A percentile compares a stretch with the other conserved stretches of the same genome.
phyloP scores from a whole-genome alignment of 192 early-diverging fungal genomes.

The Umbelopsis sp. region DNA sequence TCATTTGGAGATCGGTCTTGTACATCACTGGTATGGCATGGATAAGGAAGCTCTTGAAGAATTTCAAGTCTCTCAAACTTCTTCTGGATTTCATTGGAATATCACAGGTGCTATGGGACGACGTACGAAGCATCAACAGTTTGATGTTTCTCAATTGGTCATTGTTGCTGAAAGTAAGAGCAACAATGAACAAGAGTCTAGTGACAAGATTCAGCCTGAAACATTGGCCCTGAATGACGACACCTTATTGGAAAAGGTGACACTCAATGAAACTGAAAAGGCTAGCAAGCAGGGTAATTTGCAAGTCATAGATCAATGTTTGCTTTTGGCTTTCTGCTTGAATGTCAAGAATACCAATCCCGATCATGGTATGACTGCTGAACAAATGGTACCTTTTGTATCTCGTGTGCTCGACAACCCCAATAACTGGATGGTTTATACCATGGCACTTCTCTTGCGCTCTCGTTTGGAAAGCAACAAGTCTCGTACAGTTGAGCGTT shows the following conservation, averaged over 20 bases:
- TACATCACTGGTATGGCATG: slow-evolving; percentile 76
- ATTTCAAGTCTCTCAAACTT: slow-evolving; percentile 75
- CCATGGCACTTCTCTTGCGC: slow-evolving; percentile 90
- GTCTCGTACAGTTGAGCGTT: slow-evolving; percentile 87
- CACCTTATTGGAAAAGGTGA: slow-evolving; percentile 82
- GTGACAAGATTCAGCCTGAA: slow-evolving; percentile 54
- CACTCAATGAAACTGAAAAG: slow-evolving; percentile 54
- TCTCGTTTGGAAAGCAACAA: slow-evolving; percentile 87
- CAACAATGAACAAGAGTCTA: slow-evolving; percentile 28
- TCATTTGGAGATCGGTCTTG: slow-evolving; percentile 79
- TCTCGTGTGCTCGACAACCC: slow-evolving; percentile 87
- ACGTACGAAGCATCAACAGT: slow-evolving; percentile 91
- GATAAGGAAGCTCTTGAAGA: slow-evolving; percentile 63
- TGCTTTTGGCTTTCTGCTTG: slow-evolving; percentile 86
- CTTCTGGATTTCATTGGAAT: slow-evolving; percentile 81
- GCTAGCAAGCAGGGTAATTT: slow-evolving; percentile 67
- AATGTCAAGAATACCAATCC: slow-evolving; percentile 97
- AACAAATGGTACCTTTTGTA: slow-evolving; percentile 97
- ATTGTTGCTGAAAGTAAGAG: slow-evolving; percentile 80
- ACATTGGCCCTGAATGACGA: slow-evolving; percentile 90
- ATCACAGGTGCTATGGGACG: slow-evolving; percentile 88
- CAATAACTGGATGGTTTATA: slow-evolving; percentile 98
- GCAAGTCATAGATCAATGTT: slow-evolving; percentile 80
- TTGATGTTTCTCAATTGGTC: slow-evolving; percentile 89
- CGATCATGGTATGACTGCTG: slow-evolving; percentile 86